Conservation (phyloP, 768 basidiomycete species). For the Dioszegia crocea region DNA sequence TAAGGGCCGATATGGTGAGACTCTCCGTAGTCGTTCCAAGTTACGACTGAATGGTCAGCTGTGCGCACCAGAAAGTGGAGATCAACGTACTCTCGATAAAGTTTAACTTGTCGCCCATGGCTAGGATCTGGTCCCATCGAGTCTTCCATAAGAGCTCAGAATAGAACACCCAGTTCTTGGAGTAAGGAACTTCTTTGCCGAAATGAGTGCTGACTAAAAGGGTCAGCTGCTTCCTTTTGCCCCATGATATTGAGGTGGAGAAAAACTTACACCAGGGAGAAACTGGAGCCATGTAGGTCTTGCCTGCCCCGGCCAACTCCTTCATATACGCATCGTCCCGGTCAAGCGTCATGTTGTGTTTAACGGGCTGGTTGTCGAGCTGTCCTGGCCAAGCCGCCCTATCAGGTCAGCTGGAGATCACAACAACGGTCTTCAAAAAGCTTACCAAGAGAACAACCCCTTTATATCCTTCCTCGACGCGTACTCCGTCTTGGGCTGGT, state of each 20-base stretch:
- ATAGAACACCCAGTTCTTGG: slow-evolving; percentile 50
- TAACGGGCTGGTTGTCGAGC: slow-evolving; percentile 36
- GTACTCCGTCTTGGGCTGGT: slow-evolving; percentile 31
- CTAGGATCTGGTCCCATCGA: slow-evolving; percentile 45
- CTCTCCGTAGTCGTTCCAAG: slow-evolving; percentile 47
- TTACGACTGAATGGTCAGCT: slow-evolving; percentile 20
- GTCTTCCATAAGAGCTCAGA: slow-evolving; percentile 45
- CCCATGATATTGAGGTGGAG: not conserved
- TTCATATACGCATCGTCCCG: slow-evolving; percentile 32
- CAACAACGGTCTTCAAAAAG: not conserved
- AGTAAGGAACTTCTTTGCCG: slow-evolving; percentile 40
- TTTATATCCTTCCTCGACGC: slow-evolving; percentile 26
- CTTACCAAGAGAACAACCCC: slow-evolving; percentile 48
- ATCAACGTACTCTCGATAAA: slow-evolving; percentile 33
- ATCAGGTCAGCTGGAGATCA: not conserved
- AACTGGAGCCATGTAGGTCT: slow-evolving; percentile 43
- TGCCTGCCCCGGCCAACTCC: slow-evolving; percentile 12
- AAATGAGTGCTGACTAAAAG: slow-evolving; percentile 45
- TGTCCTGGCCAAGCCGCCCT: slow-evolving; percentile 48
- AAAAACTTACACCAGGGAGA: slow-evolving; percentile 32
- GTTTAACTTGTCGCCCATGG: slow-evolving; percentile 29
- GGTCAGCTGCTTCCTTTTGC: not conserved
- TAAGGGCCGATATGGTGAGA: slow-evolving; percentile 47
- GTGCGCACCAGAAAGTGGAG: not conserved
- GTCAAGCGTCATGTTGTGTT: slow-evolving; percentile 25